Conservation (phyloP, 2,329 filamentous ascomycete genomes). For the Phaeomoniella chlamydospora region DNA sequence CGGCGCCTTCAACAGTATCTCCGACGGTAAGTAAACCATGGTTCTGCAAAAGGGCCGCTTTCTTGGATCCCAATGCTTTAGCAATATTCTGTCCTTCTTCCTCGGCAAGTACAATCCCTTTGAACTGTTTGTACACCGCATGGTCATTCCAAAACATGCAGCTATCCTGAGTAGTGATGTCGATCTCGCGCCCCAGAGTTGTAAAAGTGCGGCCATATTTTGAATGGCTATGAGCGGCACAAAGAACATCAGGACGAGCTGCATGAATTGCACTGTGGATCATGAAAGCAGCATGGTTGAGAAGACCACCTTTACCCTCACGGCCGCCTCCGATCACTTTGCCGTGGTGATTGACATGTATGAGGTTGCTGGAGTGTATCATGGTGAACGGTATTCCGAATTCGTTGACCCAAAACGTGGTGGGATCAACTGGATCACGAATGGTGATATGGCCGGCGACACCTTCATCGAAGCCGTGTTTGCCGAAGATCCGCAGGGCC, state of each 20-base stretch:
- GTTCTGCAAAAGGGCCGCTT: conserved; percentile 38
- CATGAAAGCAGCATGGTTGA: conserved; percentile 36
- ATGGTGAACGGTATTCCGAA: conserved; percentile 48
- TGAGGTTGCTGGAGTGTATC: conserved; percentile 52
- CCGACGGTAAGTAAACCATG: conserved; percentile 33
- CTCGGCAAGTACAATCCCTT: conserved; percentile 36
- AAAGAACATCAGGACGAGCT: conserved; percentile 38
- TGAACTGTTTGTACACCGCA: conserved; percentile 36
- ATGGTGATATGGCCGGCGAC: conserved; percentile 51
- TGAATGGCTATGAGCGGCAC: conserved; percentile 40
- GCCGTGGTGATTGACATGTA: conserved; percentile 47
- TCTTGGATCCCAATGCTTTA: conserved; percentile 29
- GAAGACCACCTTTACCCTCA: conserved; percentile 8
- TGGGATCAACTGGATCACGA: conserved; percentile 43
- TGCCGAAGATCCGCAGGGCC: conserved; percentile 44
- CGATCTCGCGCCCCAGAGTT: conserved; percentile 23
- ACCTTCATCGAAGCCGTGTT: conserved; percentile 43
- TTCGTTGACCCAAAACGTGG: conserved; percentile 53
- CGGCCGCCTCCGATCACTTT: conserved; percentile 48
- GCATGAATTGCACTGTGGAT: conserved; percentile 39
- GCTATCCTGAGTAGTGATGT: conserved; percentile 30
- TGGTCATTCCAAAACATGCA: conserved; percentile 34
- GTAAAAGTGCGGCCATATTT: conserved; percentile 34
- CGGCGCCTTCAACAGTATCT: conserved; percentile 31
- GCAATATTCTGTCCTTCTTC: conserved; percentile 41